Conservation (phyloP, 2,329 filamentous ascomycete genomes). For the Clonostachys chloroleuca region DNA sequence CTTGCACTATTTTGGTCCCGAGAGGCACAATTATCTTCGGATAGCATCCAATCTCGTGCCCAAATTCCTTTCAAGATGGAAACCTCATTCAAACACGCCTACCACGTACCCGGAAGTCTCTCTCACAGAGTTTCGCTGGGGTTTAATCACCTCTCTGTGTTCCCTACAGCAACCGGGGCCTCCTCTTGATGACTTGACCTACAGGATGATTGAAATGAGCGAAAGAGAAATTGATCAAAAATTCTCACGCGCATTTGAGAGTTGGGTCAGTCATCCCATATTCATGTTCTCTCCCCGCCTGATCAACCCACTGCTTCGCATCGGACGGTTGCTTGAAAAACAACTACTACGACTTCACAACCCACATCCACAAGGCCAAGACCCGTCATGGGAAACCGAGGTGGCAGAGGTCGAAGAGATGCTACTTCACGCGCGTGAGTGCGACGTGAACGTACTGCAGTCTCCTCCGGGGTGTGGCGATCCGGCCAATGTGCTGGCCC, state of each 20-base stretch:
- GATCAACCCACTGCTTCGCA: constrained; percentile 7
- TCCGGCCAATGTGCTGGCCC: constrained; percentile 3
- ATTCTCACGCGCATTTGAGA: constrained; percentile 6
- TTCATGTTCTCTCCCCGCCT: constrained; percentile 8
- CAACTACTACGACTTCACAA: constrained; percentile 3
- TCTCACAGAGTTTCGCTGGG: constrained; percentile 8
- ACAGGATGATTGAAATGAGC: constrained; percentile 6
- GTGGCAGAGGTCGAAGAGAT: constrained; percentile 5
- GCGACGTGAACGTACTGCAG: constrained; percentile 3
- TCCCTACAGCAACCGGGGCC: constrained; percentile 4
- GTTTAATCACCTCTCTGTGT: constrained; percentile 6
- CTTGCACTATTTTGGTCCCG: constrained; percentile 4
- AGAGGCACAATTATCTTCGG: constrained; percentile 4
- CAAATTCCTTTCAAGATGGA: not conserved
- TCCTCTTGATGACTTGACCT: not conserved
- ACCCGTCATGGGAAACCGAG: constrained; percentile 1
- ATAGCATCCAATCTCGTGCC: constrained; percentile 2
- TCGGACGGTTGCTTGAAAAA: constrained; percentile 5
- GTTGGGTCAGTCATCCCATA: constrained; percentile 8
- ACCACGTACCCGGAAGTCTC: constrained; percentile 3
- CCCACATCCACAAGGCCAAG: not conserved
- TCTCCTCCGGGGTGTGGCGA: constrained; percentile 4
- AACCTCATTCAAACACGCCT: not conserved
- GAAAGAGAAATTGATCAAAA: constrained; percentile 7
- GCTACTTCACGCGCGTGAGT: constrained; percentile 5